Base-by-base conservation (phyloP, 2,329 filamentous ascomycete genomes). In the Orbilia javanica region DNA sequence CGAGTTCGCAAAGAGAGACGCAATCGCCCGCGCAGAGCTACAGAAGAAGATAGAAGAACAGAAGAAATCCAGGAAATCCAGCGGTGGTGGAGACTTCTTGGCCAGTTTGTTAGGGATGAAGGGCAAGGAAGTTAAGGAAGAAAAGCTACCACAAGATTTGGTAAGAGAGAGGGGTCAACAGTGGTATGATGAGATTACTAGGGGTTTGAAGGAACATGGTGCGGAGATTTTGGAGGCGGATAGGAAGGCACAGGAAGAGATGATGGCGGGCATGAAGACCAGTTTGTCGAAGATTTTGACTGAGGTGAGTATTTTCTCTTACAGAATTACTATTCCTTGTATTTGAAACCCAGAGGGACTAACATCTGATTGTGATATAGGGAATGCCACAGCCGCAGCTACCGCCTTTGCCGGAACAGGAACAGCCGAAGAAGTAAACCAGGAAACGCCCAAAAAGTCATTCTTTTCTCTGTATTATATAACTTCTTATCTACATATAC, bases 191-290 rank as follows among this genome's bases (percentile, higher is more conserved):
- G 86, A 91, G 81, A 88, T 98, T 79, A 95, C 98, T 85, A 91
- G 91, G 85, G 92, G 97, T 86, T 97, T 99, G 82, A 89, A 92
- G 55, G 92, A 96, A 84, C 96, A 98, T 83, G 96, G 94, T 65
- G 93, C 95, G 84, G 93, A 95, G 86, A 97, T 94, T 93, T 87
- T 99, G 81, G 94, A 94, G 87, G 95, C 98, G 84, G 94, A 97
- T 87, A 92, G 92, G 50, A 91, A 91, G 60, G 89, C 93, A 83
- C 95, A 97, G 87, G 94, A 93, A 87, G 88, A 90, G 79, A 92
- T 94, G 84, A 92, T 97, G 83, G 94, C 97, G 85, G 91, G 92
- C 82, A 94, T 97, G 91, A 92, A 92, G 85, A 93, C 89, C 83
- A 97, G 82, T 64, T 80, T 82, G 80, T 81, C 80, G n/a, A 82